A percentile compares a stretch with the other conserved stretches of the same genome.
These are phyloP conservation scores for Elaeis oleifera DNA, from an alignment of 202 grass and related monocot species.

Conservation along the genomic window DNA sequence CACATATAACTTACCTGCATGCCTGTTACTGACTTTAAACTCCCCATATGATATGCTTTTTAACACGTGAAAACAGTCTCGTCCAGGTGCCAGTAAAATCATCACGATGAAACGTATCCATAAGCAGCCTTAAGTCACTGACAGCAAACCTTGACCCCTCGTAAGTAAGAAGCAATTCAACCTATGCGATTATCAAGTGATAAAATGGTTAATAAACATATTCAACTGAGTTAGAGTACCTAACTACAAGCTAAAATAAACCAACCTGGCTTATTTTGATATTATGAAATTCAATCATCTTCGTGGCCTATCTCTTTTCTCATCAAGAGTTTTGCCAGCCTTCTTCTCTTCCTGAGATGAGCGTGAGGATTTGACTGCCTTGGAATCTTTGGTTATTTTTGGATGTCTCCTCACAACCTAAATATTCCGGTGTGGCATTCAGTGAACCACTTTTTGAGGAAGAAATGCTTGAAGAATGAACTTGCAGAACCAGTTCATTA, in stretches of 20 bases:
- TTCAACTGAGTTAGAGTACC: background rate
- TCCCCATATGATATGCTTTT: slow-evolving; percentile 95
- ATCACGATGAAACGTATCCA: slow-evolving; percentile 96
- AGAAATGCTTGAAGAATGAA: slow-evolving; percentile 42
- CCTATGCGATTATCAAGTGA: slow-evolving; percentile 35
- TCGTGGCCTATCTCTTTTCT: slow-evolving; percentile 71
- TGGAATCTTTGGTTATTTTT: slow-evolving; percentile 43
- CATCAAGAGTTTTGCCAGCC: slow-evolving; percentile 53
- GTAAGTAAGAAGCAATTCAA: slow-evolving; percentile 90
- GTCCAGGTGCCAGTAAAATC: slow-evolving; percentile 95
- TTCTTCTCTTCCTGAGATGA: slow-evolving; percentile 71
- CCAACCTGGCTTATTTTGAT: slow-evolving; percentile 96
- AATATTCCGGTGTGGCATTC: slow-evolving; percentile 30
- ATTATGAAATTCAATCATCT: slow-evolving; percentile 85
- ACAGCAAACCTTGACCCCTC: slow-evolving; percentile 80
- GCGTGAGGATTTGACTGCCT: slow-evolving; percentile 33
- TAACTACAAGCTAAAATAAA: slow-evolving; percentile 19
- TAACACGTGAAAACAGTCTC: slow-evolving; percentile 88
- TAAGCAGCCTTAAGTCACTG: slow-evolving; percentile 82
- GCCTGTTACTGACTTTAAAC: slow-evolving; percentile 95
- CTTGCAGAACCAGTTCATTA: slow-evolving; percentile 78
- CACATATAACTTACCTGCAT: slow-evolving; percentile 65
- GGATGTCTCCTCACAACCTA: slow-evolving; percentile 25
- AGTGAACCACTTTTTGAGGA: slow-evolving; percentile 29
- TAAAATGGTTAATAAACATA: background rate